Conservation (phyloP, 495 filamentous ascomycete genomes). For the Penicillium waksmanii region DNA sequence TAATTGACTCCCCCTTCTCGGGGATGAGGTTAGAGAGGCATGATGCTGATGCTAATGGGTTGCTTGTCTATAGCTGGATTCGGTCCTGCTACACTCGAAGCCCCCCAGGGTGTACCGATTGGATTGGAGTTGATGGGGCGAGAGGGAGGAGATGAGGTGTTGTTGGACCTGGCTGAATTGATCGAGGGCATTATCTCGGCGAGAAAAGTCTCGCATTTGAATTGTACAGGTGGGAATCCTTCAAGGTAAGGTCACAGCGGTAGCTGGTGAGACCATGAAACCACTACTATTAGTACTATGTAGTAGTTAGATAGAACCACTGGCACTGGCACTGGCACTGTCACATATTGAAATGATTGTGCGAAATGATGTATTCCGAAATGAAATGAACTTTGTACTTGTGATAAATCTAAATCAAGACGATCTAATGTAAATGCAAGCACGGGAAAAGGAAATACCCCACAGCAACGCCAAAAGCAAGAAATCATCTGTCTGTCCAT, state of each 20-base stretch:
- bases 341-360: too few species aligned
- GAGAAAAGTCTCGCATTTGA: conserved; percentile 48
- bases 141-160: conserved; percentile 53
- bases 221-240: not conserved
- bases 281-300: not conserved
- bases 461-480: not conserved
- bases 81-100: conserved; percentile 45
- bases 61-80: conserved; percentile 38
- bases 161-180: conserved; percentile 54
- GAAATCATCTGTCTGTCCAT: not conserved
- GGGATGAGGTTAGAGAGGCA: too few species aligned
- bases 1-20: not conserved
- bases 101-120: conserved; percentile 60
- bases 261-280: not conserved
- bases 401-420: not conserved
- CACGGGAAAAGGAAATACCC: not conserved
- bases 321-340: not conserved
- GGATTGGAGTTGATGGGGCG: conserved; percentile 67
- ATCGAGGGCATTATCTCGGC: conserved; percentile 45
- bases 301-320: not conserved
- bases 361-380: too few species aligned
- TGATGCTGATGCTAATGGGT: not conserved
- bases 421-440: conserved; percentile 7
- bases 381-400: too few species aligned
- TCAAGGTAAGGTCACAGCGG: not conserved